Evolutionary conservation across 768 basidiomycete species (phyloP), one percentile per base, ranked within the genome.

Genomic region (Calvatia gigantea): DNA sequence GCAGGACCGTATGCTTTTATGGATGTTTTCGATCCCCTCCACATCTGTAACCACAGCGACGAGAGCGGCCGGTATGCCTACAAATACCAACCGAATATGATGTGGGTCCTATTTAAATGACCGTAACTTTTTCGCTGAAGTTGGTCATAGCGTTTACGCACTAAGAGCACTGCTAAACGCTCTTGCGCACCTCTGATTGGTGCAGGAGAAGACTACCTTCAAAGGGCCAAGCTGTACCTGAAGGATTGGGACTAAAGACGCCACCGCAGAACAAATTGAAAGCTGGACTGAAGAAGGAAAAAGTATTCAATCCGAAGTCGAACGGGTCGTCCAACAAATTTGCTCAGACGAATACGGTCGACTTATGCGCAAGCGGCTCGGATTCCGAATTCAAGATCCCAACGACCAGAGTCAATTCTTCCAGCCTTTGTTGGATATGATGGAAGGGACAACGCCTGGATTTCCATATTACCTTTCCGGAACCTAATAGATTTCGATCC

Each of bases 11-110:
- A 88, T 60, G 90, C 92, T 0, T 95, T 93, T 72, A 97, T 96
- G 94, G 95, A 98, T 65, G 83, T 94, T 3, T 98, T 89, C 62
- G 87, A 96, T 60, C 67, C 83, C 0, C 72, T 75, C 49, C 95
- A 97, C 62, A 87, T 98, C 51, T 98, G 95, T 74, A 98, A 95
- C 62, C 93, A 95, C 67, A 83, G 83, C 1, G 94, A 97, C 63
- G 80, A 82, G 45, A 77, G 76, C 54, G 89, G 89, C 14, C 78
- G 91, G 41, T 94, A 94, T 62, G 78, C 89, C 1, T 94, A 91
- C 71, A 77, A 72, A 85, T 72, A 73, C 61, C 91, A 93, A 70
- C 90, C 89, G 1, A 81, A 78, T 54, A 88, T 91, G 85, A 86
- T 92, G 89, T 88, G 58, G 60, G 85, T 65, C 9, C 2, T 23